Evolutionary conservation across 2,329 filamentous ascomycete species (phyloP).

Genomic region (Penicillium oxalicum): DNA sequence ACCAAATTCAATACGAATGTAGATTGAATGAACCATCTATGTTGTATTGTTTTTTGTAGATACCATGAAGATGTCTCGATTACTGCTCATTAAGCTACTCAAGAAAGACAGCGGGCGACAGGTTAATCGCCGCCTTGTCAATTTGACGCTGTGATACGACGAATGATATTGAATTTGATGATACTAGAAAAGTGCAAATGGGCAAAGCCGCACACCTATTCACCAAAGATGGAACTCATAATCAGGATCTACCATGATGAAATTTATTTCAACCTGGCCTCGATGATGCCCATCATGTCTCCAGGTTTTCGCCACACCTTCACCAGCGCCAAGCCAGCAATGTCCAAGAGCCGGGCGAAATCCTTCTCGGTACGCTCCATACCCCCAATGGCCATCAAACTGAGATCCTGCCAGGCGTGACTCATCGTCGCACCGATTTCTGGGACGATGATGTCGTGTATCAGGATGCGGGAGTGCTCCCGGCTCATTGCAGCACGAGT

Average conservation of each 20-base stretch:
- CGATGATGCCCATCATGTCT: slow-evolving; percentile 16
- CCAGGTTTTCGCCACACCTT: slow-evolving; percentile 19
- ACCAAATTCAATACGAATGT: neutral
- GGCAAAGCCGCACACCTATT: neutral
- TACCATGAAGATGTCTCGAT: neutral
- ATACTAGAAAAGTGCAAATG: neutral
- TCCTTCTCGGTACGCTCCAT: slow-evolving; percentile 23
- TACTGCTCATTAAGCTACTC: neutral
- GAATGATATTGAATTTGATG: neutral
- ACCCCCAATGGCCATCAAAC: slow-evolving; percentile 23
- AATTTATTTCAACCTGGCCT: slow-evolving; percentile 18
- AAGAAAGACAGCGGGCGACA: neutral
- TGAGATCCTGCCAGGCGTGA: slow-evolving; percentile 21
- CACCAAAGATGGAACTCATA: neutral
- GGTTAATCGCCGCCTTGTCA: neutral
- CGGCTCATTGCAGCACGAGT: slow-evolving; percentile 19
- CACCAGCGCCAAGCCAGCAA: slow-evolving; percentile 17
- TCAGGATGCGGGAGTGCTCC: slow-evolving; percentile 16
- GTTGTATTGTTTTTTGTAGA: neutral
- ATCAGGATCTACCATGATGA: neutral
- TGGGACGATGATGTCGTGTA: slow-evolving; percentile 25
- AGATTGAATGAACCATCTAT: neutral
- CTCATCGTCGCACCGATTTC: slow-evolving; percentile 15
- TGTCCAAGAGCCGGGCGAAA: slow-evolving; percentile 20
- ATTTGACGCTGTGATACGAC: neutral